Percentiles rank a stretch among this genome's conserved stretches.
These are phyloP conservation scores for Psophocarpus tetragonolobus DNA, from an alignment of 306 rosid species.

Conservation along the genomic window DNA sequence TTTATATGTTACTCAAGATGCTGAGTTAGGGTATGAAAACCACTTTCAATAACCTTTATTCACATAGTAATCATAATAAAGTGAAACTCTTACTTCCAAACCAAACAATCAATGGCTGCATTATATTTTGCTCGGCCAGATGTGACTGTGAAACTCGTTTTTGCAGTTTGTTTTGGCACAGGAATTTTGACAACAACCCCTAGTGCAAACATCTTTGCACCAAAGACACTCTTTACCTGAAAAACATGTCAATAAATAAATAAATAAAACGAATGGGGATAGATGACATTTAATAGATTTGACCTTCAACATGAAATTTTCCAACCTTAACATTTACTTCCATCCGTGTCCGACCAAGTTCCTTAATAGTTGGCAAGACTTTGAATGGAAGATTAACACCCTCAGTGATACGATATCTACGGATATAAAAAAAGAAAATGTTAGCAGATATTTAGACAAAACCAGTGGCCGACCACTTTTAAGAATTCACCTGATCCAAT, in stretches of 20 bases:
- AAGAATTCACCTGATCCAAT: background rate
- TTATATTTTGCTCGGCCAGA: constrained; percentile 93
- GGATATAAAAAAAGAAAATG: constrained; percentile 23
- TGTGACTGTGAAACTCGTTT: constrained; percentile 84
- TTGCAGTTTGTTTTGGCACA: constrained; percentile 92
- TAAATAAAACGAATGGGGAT: constrained; percentile 9
- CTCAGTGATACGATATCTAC: constrained; percentile 93
- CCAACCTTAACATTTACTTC: constrained; percentile 95
- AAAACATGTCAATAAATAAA: constrained; percentile 21
- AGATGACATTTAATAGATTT: constrained; percentile 6
- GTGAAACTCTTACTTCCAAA: constrained; percentile 78
- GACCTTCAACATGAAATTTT: constrained; percentile 2
- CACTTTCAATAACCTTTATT: background rate
- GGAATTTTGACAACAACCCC: constrained; percentile 92
- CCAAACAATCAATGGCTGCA: constrained; percentile 88
- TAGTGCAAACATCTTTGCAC: constrained; percentile 94
- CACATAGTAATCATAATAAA: constrained; percentile 8
- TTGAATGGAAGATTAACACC: constrained; percentile 97
- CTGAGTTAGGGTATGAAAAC: background rate
- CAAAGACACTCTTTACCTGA: constrained; percentile 91
- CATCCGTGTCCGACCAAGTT: constrained; percentile 90
- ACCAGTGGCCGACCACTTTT: background rate
- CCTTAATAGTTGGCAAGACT: constrained; percentile 91
- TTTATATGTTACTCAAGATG: background rate
- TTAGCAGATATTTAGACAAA: background rate